Base-by-base conservation (phyloP, 169 alveolate species). In the Plasmodium fragile region DNA sequence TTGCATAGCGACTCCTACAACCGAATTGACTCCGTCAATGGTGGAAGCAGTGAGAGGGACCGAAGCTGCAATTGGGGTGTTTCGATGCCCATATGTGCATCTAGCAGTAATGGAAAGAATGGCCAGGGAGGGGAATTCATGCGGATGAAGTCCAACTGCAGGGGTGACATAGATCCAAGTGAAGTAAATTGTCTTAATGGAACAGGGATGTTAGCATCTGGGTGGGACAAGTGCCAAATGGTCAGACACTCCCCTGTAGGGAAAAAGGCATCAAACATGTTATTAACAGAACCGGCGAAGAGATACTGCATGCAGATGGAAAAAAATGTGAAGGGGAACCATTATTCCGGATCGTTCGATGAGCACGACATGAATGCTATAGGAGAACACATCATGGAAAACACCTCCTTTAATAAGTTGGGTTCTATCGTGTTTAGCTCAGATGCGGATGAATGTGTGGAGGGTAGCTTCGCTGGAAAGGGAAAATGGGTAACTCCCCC, bases 341-440 rank as follows among this genome's bases (percentile, higher is more conserved):
- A n/a, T 4, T 32, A 10, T 16, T 55, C 81, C 28, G 43, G 41
- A 30, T 11, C 41, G 53, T 71, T 5, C 22, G 81, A 55, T 87
- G 59, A 77, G n/a, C 65, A 75, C 6, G 82, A 87, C 49, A 18
- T 25, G 43, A 8, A 32, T 75, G 71, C 59, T 69, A 79, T 52
- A 16, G 73, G 59, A 49, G 73, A 34, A 10, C 41, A 77, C 49
- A 77, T 22, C 45, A 77, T 77, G 39, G 39, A 55, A 39, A 34
- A 87, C 34, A 32, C 49, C 45, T 59, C 79, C 39, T 77, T 87
- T 28, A 69, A 78, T 6, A 87, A 87, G n/a, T 87, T 87, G 25
- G 39, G 16, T 22, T 78, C 70, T 5, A 30, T 18, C 30, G 28
- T 41, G 13, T 22, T 84, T 8, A 78, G 82, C 70, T 55, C 81